Base-by-base conservation (phyloP, 2,329 filamentous ascomycete genomes). In the Fusarium circinatum region DNA sequence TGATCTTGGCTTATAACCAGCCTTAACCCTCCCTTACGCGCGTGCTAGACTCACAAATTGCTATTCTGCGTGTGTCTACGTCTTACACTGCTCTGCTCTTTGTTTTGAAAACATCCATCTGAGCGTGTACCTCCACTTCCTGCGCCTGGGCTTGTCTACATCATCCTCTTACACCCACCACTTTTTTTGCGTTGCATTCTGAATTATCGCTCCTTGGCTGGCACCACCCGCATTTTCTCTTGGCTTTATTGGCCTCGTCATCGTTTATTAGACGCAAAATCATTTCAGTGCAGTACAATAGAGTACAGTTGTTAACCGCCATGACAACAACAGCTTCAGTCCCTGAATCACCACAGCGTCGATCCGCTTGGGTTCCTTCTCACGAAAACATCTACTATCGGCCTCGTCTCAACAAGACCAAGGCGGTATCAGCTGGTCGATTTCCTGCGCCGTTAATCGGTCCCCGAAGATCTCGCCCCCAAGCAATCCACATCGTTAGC, bases 401-500 rank as follows among this genome's bases (percentile, higher is more conserved):
- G 36, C 76, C 77, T 42, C 75, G 75, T 34, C 75, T 78, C 42
- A 68, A 22, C 47, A 79, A 75, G 75, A 78, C 74, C 52, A 73
- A 64, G 20, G 58, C 77, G 30, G 48, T 76, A n/a, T 57, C 62
- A 14, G 52, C 63, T 47, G 73, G 61, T 24, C 71, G 74, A 22
- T 79, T 84, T 57, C 83, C 83, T 14, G 67, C 79, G 48, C 83
- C 83, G 41, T 79, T 83, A 44, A 85, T 85, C 70, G 81, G 81
- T 49, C 81, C 83, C 44, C 80, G 83, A 55, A 78, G 83, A 70
- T 77, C 80, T 41, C 79, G 83, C 41, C 83, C 83, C 17, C 83
- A 85, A 73, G 80, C 83, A 42, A 85, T 85, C 62, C 83, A 85
- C 78, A 83, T 85, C 60, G 74, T 84, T 68, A 84, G 82, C 34